phyloP scores from a whole-genome alignment of 495 filamentous ascomycete species.

The Penicillium canariense region DNA sequence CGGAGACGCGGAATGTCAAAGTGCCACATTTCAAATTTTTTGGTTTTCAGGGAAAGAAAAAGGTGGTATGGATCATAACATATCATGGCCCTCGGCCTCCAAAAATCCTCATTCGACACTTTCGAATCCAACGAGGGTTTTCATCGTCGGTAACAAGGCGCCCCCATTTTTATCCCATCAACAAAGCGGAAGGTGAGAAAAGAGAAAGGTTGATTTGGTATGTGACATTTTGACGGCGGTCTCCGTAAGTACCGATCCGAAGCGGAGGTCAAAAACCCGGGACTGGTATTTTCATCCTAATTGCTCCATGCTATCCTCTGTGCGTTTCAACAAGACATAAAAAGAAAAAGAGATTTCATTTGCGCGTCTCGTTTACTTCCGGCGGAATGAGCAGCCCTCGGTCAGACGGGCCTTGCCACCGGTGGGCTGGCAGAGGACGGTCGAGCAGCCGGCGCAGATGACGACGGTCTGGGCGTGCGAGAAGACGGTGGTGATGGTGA shows the following conservation, averaged over 20 bases:
- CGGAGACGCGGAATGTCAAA: conserved; percentile 10
- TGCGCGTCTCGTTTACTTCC: conserved; percentile 75
- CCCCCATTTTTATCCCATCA: conserved; percentile 8
- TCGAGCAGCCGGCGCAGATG: conserved; percentile 97
- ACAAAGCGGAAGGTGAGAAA: conserved; percentile 10
- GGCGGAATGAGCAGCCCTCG: conserved; percentile 98
- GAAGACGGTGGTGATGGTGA: conserved; percentile 99
- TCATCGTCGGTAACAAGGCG: neutral
- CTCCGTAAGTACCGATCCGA: conserved; percentile 21
- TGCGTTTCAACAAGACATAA: conserved; percentile 34
- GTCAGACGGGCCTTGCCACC: conserved; percentile 97
- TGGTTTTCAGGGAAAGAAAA: conserved; percentile 7
- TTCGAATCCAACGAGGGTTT: conserved; percentile 3
- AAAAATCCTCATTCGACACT: neutral
- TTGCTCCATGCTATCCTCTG: conserved; percentile 35
- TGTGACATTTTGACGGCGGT: conserved; percentile 34
- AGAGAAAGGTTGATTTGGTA: conserved; percentile 29
- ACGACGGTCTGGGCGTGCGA: conserved; percentile 99
- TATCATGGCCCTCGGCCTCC: conserved; percentile 15
- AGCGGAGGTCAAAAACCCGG: conserved; percentile 21
- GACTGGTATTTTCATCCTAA: conserved; percentile 36
- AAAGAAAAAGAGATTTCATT: conserved; percentile 32
- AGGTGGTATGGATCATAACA: conserved; percentile 25
- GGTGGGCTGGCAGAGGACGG: conserved; percentile 96
- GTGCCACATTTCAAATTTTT: conserved; percentile 26